Percentiles rank a stretch among this genome's conserved stretches.
Evolutionary conservation across 2,329 filamentous ascomycete genomes (phyloP).

Genomic region (Hymenoscyphus salicellus): DNA sequence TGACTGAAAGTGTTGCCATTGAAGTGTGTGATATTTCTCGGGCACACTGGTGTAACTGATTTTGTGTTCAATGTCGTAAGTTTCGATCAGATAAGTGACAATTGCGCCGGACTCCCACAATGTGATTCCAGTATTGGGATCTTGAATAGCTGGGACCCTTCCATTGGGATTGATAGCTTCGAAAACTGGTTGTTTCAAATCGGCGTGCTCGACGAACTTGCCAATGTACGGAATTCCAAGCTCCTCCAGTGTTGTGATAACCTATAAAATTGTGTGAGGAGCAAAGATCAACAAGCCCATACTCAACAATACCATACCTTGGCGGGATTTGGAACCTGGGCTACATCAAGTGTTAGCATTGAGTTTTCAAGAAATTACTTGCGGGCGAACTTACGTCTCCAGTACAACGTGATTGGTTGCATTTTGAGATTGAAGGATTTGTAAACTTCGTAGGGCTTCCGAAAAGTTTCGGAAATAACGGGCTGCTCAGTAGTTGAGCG

Average conservation of each 20-base stretch:
- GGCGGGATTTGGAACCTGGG: not conserved
- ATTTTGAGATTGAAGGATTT: not conserved
- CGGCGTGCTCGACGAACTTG: slow-evolving; percentile 37
- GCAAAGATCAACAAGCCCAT: not conserved
- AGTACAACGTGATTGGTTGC: not conserved
- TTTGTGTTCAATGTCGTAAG: slow-evolving; percentile 40
- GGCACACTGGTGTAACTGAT: slow-evolving; percentile 35
- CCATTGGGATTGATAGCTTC: slow-evolving; percentile 33
- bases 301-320: not conserved
- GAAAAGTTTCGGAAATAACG: too few relatives aligned
- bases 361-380: not conserved
- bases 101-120: too few relatives aligned
- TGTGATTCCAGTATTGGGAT: slow-evolving; percentile 42
- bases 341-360: not conserved
- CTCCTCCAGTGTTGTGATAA: slow-evolving; percentile 43
- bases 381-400: not conserved
- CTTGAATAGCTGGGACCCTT: slow-evolving; percentile 34
- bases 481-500: too few relatives aligned
- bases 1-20: slow-evolving; percentile 42
- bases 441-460: not conserved
- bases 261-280: slow-evolving; percentile 18
- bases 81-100: slow-evolving; percentile 42
- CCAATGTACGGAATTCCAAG: slow-evolving; percentile 41
- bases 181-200: slow-evolving; percentile 42
- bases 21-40: slow-evolving; percentile 36